phyloP scores from a whole-genome alignment of 2,329 filamentous ascomycete genomes.

The Pseudogymnoascus sp. region DNA sequence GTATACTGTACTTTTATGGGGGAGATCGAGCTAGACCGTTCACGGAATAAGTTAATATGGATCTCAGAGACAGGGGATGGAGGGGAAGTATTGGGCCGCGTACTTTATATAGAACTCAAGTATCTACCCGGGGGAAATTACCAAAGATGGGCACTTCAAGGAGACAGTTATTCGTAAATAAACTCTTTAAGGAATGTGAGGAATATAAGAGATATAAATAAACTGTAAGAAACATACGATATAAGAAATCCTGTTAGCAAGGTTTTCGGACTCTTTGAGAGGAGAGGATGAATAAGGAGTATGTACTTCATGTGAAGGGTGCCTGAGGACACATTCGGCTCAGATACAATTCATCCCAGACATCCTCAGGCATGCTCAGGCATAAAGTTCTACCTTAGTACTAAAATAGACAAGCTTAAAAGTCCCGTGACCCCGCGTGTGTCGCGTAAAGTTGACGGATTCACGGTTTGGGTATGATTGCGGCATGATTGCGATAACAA shows the following conservation, averaged over 20 bases:
- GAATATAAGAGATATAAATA: not conserved
- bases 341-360: not conserved
- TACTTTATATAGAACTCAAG: not conserved
- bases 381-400: not conserved
- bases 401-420: not conserved
- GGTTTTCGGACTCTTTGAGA: not conserved
- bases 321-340: not conserved
- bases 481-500: not conserved
- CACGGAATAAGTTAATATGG: not conserved
- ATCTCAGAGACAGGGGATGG: not conserved
- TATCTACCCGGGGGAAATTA: not conserved
- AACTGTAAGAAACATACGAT: not conserved
- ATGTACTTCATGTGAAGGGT: not conserved
- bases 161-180: not conserved
- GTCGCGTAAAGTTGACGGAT: not conserved
- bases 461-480: too few species aligned
- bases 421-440: not conserved
- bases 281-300: not conserved
- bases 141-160: not conserved
- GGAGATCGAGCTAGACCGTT: not conserved
- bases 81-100: not conserved
- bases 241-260: not conserved
- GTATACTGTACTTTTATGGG: not conserved
- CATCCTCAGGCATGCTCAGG: not conserved
- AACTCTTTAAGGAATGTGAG: not conserved